These are phyloP conservation scores for Coemansia sp. DNA, from an alignment of 192 early-diverging fungal genomes.

Conservation along the genomic window DNA sequence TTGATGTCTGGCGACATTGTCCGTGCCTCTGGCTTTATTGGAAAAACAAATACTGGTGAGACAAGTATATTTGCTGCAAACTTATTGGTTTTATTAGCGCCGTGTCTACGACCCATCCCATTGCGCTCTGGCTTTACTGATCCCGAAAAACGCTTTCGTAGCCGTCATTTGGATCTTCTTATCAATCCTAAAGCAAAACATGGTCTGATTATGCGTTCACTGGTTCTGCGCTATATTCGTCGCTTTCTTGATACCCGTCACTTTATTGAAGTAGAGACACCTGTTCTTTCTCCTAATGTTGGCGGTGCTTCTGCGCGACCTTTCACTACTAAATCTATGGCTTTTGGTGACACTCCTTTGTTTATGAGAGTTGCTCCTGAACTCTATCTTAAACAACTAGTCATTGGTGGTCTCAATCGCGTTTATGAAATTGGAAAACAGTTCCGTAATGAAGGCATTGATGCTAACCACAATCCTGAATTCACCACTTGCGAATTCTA, in stretches of 20 bases:
- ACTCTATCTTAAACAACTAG: constrained; percentile 83
- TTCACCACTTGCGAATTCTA: constrained; percentile 92
- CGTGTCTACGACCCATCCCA: constrained; percentile 71
- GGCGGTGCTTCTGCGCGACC: constrained; percentile 84
- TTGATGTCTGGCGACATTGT: constrained; percentile 68
- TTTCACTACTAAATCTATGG: constrained; percentile 68
- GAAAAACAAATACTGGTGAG: constrained; percentile 70
- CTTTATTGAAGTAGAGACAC: constrained; percentile 87
- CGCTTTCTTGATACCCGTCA: constrained; percentile 60
- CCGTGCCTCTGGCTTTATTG: constrained; percentile 61
- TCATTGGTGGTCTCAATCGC: constrained; percentile 79
- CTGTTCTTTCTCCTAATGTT: constrained; percentile 66
- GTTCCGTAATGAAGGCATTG: constrained; percentile 89
- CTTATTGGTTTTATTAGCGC: constrained; percentile 58
- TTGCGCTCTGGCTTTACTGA: constrained; percentile 60
- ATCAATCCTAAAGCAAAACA: constrained; percentile 58
- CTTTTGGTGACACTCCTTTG: constrained; percentile 64
- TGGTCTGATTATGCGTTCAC: constrained; percentile 59
- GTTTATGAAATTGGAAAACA: constrained; percentile 90
- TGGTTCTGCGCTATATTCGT: constrained; percentile 64
- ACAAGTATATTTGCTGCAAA: constrained; percentile 63
- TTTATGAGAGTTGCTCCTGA: constrained; percentile 82
- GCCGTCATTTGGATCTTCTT: constrained; percentile 72
- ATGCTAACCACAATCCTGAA: constrained; percentile 86
- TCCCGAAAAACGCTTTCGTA: constrained; percentile 68